Percentiles rank a stretch among this genome's conserved stretches.
Evolutionary conservation across 805 yeast genomes (phyloP).

Genomic region (Metschnikowia lachancei): DNA sequence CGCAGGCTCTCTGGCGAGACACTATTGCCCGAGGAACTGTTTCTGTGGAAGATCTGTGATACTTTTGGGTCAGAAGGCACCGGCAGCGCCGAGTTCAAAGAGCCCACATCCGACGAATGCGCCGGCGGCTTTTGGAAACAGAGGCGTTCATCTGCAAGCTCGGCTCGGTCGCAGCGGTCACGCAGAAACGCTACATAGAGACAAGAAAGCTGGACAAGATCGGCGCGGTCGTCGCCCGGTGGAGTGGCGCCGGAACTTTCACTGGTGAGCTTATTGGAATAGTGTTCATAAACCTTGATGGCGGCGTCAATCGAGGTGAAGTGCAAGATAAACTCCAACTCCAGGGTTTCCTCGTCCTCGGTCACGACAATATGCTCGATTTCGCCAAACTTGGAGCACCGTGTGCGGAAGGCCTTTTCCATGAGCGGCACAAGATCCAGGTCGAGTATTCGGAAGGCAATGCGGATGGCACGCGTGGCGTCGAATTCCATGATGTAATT

Average conservation of each 20-base stretch:
- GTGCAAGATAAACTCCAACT: slow-evolving; percentile 27
- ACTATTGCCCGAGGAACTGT: neutral
- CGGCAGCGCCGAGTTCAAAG: neutral
- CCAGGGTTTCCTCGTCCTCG: slow-evolving; percentile 7
- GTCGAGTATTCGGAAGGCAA: slow-evolving; percentile 16
- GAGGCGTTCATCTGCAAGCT: neutral
- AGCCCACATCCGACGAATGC: neutral
- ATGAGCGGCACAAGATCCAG: slow-evolving; percentile 16
- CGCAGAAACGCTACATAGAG: slow-evolving; percentile 26
- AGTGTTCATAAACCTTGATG: slow-evolving; percentile 42
- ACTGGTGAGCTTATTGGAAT: slow-evolving; percentile 21
- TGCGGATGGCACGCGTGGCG: slow-evolving; percentile 36
- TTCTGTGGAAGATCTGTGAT: neutral
- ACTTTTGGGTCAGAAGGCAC: neutral
- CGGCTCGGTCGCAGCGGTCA: slow-evolving; percentile 38
- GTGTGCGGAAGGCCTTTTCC: slow-evolving; percentile 25
- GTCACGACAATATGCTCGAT: slow-evolving; percentile 35
- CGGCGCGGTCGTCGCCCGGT: slow-evolving; percentile 17
- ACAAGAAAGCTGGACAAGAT: slow-evolving; percentile 18
- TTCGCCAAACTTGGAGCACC: slow-evolving; percentile 41
- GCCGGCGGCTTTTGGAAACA: neutral
- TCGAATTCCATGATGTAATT: slow-evolving; percentile 39
- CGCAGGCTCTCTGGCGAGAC: slow-evolving; percentile 7
- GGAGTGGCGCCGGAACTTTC: slow-evolving; percentile 18
- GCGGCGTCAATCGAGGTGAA: slow-evolving; percentile 48